Conservation (phyloP, 345 rosid species). For the Eucalyptus marginata region DNA sequence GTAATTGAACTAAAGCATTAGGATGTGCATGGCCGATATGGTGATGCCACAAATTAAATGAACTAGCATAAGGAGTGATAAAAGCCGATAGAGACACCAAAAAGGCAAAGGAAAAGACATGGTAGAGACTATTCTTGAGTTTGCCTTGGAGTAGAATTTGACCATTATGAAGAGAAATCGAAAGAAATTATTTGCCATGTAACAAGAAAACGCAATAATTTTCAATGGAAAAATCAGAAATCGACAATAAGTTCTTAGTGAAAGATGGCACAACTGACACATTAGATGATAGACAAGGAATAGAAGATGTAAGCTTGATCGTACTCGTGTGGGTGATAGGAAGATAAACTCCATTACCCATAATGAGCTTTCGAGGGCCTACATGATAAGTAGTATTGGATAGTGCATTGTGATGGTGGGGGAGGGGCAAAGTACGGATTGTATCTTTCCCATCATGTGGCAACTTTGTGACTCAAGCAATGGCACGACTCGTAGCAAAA, state of each 20-base stretch:
- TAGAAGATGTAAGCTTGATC: background rate
- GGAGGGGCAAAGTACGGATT: background rate
- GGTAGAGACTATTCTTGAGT: background rate
- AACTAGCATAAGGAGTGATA: background rate
- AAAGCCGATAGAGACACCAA: background rate
- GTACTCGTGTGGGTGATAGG: background rate
- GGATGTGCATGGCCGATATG: background rate
- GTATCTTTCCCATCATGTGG: background rate
- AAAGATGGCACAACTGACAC: background rate
- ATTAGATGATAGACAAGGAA: background rate
- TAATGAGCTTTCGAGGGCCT: background rate
- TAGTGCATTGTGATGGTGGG: background rate
- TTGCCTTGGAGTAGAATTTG: background rate
- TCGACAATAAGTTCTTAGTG: background rate
- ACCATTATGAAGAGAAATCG: background rate
- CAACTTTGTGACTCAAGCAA: background rate
- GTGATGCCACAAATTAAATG: background rate
- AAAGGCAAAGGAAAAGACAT: background rate
- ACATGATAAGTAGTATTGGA: background rate
- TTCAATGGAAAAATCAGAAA: background rate
- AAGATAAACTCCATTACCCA: background rate
- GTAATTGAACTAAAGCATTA: background rate
- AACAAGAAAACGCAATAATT: background rate
- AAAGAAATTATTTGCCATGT: background rate
- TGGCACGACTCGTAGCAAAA: background rate